Base-by-base conservation (phyloP, 306 rosid species). In the Corylus heterophylla region DNA sequence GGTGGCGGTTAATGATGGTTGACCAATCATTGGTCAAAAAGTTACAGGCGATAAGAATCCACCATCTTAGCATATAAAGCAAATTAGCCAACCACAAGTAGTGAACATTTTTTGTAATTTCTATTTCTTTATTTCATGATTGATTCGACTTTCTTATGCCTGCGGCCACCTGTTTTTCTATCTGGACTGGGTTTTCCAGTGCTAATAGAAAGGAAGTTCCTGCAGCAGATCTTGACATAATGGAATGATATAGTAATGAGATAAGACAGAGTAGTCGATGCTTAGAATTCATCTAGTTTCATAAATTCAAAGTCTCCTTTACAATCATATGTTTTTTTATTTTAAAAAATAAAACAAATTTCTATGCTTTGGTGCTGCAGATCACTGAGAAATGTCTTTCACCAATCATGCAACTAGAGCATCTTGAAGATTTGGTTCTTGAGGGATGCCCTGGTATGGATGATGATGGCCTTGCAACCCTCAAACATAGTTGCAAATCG, bases 361-460 rank as follows among this genome's bases (percentile, higher is more conserved):
- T 29, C 48, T 71, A 35, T 27, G 45, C 58, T 74, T 44, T 47
- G 25, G 71, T 4, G 12, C 50, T 59, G 58, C 56, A 87, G 90
- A 87, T 87, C 20, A 84, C 90, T 17, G 90, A 85, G 77, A 77
- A 87, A 64, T 84, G 88, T 81, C 88, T 87, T 66, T 49, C 79
- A 2, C 69, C 81, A 5, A 74, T 87, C 48, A 71, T 84, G 72
- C 54, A 82, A 80, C 74, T 87, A 54, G 81, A 77, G 48, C 80
- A 85, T 64, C 86, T 87, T 49, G 86, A 87, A 79, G 88, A 87
- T 58, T 81, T 87, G 73, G 56, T 71, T 70, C 88, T 87, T 61
- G 87, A 87, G 82, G 90, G 85, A 58, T 87, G 90, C 79, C 80
- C 75, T 73, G 86, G 90, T n/a, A 82, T 87, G 44, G 85, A 85